Evolutionary conservation across 202 grass and related monocot genomes (phyloP), one percentile per base, ranked within the genome.

Genomic region (Setaria italica): DNA sequence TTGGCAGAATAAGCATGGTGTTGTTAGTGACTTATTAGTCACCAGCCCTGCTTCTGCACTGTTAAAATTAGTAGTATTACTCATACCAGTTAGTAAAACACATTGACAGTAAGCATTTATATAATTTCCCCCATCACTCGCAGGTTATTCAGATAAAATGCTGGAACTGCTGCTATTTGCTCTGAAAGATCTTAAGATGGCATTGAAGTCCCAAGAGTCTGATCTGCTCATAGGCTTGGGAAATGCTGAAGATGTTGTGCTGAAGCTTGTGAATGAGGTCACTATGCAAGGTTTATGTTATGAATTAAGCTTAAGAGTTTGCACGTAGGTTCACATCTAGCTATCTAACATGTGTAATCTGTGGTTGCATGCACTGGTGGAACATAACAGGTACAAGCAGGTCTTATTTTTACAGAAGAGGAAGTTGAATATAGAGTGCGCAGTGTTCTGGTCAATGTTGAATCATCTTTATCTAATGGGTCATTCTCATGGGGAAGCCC

Each of bases 261-360:
- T 84, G 66, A 93, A 95, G 80, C 56, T 99, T 91, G 90, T 86
- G 54, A 99, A 99, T 78, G 92, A 99, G 96, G 93, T 99, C 84
- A 56, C 91, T 94, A 80, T 85, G 72, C 82, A 91, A 92, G 86
- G 91, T 89, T 94, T 93, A 90, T 94, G 70, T 79, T 92, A 70
- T 48, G 19, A 84, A 86, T 88, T 77, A 13, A 78, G 76, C 72
- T 69, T 77, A 60, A 47, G 74, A 81, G 58, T 60, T 59, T 83
- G 64, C 35, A 56, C 51, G 63, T 86, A 72, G 8, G 48, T 72
- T 75, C 39, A 43, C 80, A 75, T 21, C 35, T 85, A 81, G 30
- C 72, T 54, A 62, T 77, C 80, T 92, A 72, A 87, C 76, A 70
- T 66, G 60, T 66, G 13, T 78, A 39, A 85, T 74, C 78, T 71